Conservation (phyloP, 495 filamentous ascomycete species). For the Trichoderma gamsii region DNA sequence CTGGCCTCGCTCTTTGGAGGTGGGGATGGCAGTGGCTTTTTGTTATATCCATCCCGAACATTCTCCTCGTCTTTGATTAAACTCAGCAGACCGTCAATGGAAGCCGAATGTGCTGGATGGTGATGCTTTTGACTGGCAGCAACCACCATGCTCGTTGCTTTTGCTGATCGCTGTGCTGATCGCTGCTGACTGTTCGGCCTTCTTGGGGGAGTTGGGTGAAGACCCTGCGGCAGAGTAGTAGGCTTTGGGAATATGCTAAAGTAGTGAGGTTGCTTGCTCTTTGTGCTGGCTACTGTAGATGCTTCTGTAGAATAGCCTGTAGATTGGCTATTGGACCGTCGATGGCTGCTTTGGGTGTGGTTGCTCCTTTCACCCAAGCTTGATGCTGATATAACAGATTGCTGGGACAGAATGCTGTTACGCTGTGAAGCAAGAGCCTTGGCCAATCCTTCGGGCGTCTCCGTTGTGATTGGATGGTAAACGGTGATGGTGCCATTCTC, state of each 20-base stretch:
- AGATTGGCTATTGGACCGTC: background rate
- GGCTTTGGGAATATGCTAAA: background rate
- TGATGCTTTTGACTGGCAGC: background rate
- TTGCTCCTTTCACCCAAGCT: background rate
- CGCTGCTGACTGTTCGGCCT: background rate
- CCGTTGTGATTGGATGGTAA: slow-evolving; percentile 25
- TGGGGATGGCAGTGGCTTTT: background rate
- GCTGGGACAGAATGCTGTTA: slow-evolving; percentile 14
- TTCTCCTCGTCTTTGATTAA: background rate
- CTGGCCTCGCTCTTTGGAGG: background rate
- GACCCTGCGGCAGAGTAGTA: background rate
- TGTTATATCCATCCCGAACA: background rate
- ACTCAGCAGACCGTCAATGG: slow-evolving; percentile 1
- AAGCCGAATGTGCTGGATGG: background rate
- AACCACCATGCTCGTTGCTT: background rate
- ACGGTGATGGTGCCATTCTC: slow-evolving; percentile 20
- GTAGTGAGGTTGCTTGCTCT: background rate
- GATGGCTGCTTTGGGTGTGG: background rate
- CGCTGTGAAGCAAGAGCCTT: background rate
- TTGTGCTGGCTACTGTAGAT: background rate
- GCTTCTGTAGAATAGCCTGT: slow-evolving; percentile 11
- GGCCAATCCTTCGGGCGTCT: background rate
- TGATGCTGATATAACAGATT: slow-evolving; percentile 25
- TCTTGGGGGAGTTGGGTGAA: background rate
- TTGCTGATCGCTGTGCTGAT: background rate